phyloP scores from a whole-genome alignment of 2,329 filamentous ascomycete genomes.

The Talaromyces islandicus region DNA sequence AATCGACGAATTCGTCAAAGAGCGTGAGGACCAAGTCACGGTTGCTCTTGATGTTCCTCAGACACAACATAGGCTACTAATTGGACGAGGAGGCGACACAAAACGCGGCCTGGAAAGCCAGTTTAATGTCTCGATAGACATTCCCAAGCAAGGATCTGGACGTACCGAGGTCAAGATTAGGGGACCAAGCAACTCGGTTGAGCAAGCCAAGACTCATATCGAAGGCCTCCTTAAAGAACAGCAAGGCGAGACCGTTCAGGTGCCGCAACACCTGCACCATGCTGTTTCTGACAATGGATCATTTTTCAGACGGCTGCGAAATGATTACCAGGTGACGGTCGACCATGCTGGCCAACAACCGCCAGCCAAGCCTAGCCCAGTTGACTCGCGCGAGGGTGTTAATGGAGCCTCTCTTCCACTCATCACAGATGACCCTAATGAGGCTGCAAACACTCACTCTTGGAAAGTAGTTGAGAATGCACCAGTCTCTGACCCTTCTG shows the following conservation, averaged over 20 bases:
- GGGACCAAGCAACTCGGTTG: slow-evolving; percentile 71
- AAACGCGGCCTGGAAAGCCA: slow-evolving; percentile 79
- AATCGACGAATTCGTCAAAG: slow-evolving; percentile 74
- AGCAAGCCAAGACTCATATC: slow-evolving; percentile 83
- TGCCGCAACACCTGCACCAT: slow-evolving; percentile 80
- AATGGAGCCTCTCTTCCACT: slow-evolving; percentile 65
- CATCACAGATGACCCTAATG: slow-evolving; percentile 78
- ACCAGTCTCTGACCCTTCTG: slow-evolving; percentile 20
- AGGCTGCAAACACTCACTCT: slow-evolving; percentile 62
- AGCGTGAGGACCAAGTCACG: slow-evolving; percentile 76
- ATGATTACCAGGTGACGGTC: slow-evolving; percentile 80
- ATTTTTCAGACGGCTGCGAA: slow-evolving; percentile 86
- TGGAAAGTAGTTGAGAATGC: slow-evolving; percentile 69
- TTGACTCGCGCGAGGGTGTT: slow-evolving; percentile 45
- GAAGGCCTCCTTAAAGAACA: slow-evolving; percentile 70
- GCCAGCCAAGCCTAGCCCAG: slow-evolving; percentile 60
- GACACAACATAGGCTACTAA: slow-evolving; percentile 84
- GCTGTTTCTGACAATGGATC: slow-evolving; percentile 74
- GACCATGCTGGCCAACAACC: slow-evolving; percentile 79
- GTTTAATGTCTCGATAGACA: slow-evolving; percentile 81
- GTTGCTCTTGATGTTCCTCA: slow-evolving; percentile 75
- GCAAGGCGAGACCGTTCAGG: slow-evolving; percentile 77
- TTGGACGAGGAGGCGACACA: slow-evolving; percentile 84
- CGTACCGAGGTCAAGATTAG: slow-evolving; percentile 81
- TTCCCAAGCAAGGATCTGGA: slow-evolving; percentile 81